These are phyloP conservation scores for Exophiala sideris DNA, from an alignment of 2,329 filamentous ascomycete species.

Conservation along the genomic window DNA sequence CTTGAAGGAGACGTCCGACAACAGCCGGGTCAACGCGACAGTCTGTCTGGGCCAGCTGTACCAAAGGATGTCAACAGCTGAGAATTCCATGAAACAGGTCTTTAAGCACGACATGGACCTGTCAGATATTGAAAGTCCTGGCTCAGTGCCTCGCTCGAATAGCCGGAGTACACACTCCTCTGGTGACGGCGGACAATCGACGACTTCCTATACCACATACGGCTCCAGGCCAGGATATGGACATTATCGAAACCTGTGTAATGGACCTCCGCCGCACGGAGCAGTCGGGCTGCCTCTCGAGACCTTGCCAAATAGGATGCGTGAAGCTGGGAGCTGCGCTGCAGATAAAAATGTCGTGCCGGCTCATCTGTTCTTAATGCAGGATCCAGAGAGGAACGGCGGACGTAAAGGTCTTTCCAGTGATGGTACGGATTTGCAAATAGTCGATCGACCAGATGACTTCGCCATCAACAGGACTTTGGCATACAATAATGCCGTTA, in stretches of 20 bases:
- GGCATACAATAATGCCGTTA: no score
- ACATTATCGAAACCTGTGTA: constrained; percentile 12
- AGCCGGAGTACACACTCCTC: constrained; percentile 24
- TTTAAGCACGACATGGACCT: constrained; percentile 12
- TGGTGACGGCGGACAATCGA: constrained; percentile 10
- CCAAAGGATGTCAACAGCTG: constrained; percentile 31
- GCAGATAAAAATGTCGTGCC: constrained; percentile 17
- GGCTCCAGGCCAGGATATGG: constrained; percentile 16
- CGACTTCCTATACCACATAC: constrained; percentile 17
- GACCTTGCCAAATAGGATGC: constrained; percentile 8
- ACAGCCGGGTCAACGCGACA: constrained; percentile 33
- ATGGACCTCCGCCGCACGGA: constrained; percentile 10
- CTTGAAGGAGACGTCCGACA: constrained; percentile 36
- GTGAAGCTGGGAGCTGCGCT: not conserved
- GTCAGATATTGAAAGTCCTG: constrained; percentile 1
- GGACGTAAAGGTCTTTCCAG: not conserved
- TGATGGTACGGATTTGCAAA: not conserved
- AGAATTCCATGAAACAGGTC: constrained; percentile 20
- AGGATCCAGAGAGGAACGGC: constrained; percentile 8
- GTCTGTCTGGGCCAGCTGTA: constrained; percentile 36
- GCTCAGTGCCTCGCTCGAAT: constrained; percentile 17
- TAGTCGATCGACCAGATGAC: no score
- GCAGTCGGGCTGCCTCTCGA: constrained; percentile 24
- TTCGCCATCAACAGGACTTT: no score
- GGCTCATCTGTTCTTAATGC: constrained; percentile 6